phyloP scores from a whole-genome alignment of 345 rosid species.

The Arabidopsis arenosa region DNA sequence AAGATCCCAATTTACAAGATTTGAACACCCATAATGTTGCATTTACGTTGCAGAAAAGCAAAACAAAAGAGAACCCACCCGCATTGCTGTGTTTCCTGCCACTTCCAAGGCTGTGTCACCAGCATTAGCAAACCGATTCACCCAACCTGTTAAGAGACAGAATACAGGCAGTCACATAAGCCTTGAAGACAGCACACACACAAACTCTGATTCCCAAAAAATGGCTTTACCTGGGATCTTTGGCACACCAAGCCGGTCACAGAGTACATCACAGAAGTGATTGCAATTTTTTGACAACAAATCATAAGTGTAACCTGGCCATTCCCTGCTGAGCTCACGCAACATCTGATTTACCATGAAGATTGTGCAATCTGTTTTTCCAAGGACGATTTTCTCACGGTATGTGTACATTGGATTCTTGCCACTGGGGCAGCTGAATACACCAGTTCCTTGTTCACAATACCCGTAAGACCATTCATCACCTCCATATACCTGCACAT shows the following conservation, averaged over 20 bases:
- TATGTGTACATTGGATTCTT: slow-evolving; percentile 91
- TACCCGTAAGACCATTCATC: slow-evolving; percentile 98
- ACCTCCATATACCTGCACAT: slow-evolving; percentile 73
- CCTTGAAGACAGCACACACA: slow-evolving; percentile 5
- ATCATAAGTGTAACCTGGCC: slow-evolving; percentile 83
- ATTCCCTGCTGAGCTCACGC: slow-evolving; percentile 80
- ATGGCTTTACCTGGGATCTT: slow-evolving; percentile 79
- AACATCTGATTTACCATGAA: slow-evolving; percentile 76
- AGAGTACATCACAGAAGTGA: slow-evolving; percentile 89
- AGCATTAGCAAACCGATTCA: slow-evolving; percentile 95
- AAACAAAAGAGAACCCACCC: slow-evolving; percentile 53
- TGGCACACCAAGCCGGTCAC: slow-evolving; percentile 83
- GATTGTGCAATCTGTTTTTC: slow-evolving; percentile 63
- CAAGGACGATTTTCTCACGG: slow-evolving; percentile 77
- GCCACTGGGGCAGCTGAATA: slow-evolving; percentile 78
- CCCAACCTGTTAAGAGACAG: slow-evolving; percentile 73
- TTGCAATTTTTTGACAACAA: slow-evolving; percentile 91
- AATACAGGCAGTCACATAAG: slow-evolving; percentile 9
- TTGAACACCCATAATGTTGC: background rate
- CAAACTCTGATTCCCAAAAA: background rate
- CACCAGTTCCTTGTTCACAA: slow-evolving; percentile 93
- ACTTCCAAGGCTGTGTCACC: slow-evolving; percentile 92
- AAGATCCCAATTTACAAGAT: slow-evolving; percentile 31
- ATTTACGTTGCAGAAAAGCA: background rate
- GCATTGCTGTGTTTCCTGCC: slow-evolving; percentile 79